phyloP scores from a whole-genome alignment of 345 rosid genomes.

The Ricinus communis region DNA sequence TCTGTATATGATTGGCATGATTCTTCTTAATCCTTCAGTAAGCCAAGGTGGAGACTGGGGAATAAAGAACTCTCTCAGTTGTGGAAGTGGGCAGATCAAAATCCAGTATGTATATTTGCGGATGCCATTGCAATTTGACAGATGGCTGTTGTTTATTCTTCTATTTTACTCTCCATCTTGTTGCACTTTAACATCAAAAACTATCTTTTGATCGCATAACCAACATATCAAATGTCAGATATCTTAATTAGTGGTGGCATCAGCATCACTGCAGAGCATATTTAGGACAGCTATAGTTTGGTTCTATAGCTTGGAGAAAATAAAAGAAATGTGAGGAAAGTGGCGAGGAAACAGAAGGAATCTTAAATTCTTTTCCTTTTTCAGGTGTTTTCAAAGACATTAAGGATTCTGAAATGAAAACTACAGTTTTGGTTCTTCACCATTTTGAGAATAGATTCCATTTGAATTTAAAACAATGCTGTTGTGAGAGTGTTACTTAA shows the following conservation, averaged over 20 bases:
- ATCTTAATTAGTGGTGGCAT: neutral
- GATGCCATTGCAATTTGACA: conserved; percentile 3
- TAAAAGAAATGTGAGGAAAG: neutral
- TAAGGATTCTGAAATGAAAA: neutral
- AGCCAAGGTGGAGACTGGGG: conserved; percentile 87
- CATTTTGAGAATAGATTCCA: neutral
- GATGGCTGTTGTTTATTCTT: neutral
- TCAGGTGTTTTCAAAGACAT: neutral
- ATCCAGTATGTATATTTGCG: conserved; percentile 51
- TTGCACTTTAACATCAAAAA: neutral
- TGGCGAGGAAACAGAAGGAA: neutral
- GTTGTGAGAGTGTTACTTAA: neutral
- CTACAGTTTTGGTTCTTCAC: neutral
- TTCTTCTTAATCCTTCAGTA: conserved; percentile 45
- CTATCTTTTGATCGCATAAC: neutral
- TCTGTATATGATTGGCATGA: neutral
- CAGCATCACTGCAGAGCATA: neutral
- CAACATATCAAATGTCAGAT: neutral
- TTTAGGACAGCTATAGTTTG: neutral
- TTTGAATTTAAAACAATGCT: neutral
- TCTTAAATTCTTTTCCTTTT: neutral
- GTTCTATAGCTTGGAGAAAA: neutral
- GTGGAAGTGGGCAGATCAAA: conserved; percentile 99
- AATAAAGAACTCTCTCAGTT: conserved; percentile 96
- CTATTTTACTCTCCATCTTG: neutral